A percentile compares a stretch with the other conserved stretches of the same genome.
These are phyloP conservation scores for Pythium scleroteichum DNA, from an alignment of 352 stramenopile species.

Conservation along the genomic window DNA sequence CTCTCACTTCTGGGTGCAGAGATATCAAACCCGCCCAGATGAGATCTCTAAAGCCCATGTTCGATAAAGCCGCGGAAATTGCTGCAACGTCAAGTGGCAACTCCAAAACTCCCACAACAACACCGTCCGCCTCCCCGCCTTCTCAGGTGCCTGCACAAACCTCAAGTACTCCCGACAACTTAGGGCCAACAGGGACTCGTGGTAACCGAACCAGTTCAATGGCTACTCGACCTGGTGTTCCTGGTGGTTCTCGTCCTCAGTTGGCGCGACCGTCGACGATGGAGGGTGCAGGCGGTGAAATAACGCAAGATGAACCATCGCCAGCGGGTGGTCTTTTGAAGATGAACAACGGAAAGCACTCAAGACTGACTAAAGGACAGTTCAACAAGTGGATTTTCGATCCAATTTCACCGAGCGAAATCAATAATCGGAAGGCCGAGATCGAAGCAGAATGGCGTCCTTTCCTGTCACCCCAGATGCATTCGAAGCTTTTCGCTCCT, in stretches of 20 bases:
- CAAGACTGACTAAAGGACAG: slow-evolving; percentile 62
- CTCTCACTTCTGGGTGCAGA: slow-evolving; percentile 68
- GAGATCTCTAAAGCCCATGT: slow-evolving; percentile 81
- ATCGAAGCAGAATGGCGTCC: slow-evolving; percentile 79
- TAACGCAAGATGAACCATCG: slow-evolving; percentile 29
- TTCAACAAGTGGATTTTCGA: slow-evolving; percentile 89
- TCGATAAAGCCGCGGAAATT: slow-evolving; percentile 69
- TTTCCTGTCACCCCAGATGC: slow-evolving; percentile 65
- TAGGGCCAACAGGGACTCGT: not conserved
- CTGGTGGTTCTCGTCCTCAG: slow-evolving; percentile 10
- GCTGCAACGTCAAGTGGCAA: slow-evolving; percentile 10
- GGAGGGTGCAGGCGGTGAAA: not conserved
- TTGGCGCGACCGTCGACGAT: slow-evolving; percentile 25
- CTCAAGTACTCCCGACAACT: not conserved
- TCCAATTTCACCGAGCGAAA: slow-evolving; percentile 61
- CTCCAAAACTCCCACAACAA: not conserved
- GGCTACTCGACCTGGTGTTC: slow-evolving; percentile 15
- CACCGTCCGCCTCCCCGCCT: not conserved
- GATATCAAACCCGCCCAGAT: slow-evolving; percentile 88
- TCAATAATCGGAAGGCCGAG: slow-evolving; percentile 67
- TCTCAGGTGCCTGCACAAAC: not conserved
- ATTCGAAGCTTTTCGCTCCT: slow-evolving; percentile 77
- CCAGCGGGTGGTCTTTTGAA: slow-evolving; percentile 42
- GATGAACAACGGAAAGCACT: slow-evolving; percentile 62
- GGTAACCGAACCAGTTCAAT: slow-evolving; percentile 17